Base-by-base conservation (phyloP, 345 rosid genomes). In the Hypericum perforatum region DNA sequence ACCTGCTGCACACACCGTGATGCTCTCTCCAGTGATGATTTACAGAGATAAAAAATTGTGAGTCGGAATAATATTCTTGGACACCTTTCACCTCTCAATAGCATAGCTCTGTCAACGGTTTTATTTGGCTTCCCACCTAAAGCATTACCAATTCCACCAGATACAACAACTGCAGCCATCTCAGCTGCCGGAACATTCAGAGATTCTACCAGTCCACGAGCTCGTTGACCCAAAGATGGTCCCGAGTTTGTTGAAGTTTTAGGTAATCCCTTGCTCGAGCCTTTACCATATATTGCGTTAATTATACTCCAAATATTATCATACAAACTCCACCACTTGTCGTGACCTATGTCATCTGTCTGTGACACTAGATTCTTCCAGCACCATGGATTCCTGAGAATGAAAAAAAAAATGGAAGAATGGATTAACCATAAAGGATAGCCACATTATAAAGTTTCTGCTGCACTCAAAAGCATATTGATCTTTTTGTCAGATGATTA, bases 81-180 rank as follows among this genome's bases (percentile, higher is more conserved):
- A 64, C 95, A 85, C 70, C 84, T 87, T 60, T 91, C 96, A 44
- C 92, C 94, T 63, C 98, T 81, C 68, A 91, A 75, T 59, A 81
- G 82, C 96, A 91, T 86, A 13, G 98, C 98, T 75, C 81, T 91
- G 64, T 91, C 98, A 56, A 75, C 78, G 47, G 47, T 79, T 82
- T 79, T 86, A 72, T 69, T 79, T 52, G 81, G 71, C 66, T 79
- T 91, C 67, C 89, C 89, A 74, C 84, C 79, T 70, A 82, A 71
- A 38, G 95, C 97, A 84, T 76, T 84, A 58, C 94, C 76, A 63
- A 90, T 82, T 54, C 97, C 97, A 65, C 97, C 97, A 10, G 98
- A 82, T 11, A 84, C 95, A 74, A 91, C 98, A 61, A 79, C 96
- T 16, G 96, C 96, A 52, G 98, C 98, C 98, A 91, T 91, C 70